Percentiles rank a stretch among this genome's conserved stretches.
Evolutionary conservation across 495 filamentous ascomycete genomes (phyloP).

Genomic region (Aspergillus conjunctus): DNA sequence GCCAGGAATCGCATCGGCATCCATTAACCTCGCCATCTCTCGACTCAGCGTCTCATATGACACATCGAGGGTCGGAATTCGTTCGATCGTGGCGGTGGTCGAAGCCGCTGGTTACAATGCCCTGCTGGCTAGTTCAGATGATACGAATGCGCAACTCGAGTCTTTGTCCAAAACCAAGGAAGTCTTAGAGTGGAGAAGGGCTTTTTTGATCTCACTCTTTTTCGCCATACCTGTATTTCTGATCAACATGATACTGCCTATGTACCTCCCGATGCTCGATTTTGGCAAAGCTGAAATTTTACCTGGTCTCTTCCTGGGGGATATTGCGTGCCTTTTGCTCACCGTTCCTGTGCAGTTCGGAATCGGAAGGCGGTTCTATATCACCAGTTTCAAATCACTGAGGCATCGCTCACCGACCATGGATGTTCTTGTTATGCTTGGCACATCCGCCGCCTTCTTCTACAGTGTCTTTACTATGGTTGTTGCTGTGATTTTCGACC

Average conservation of each 20-base stretch:
- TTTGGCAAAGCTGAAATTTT: slow-evolving; percentile 66
- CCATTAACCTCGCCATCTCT: slow-evolving; percentile 68
- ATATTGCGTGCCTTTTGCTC: slow-evolving; percentile 76
- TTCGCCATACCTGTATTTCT: slow-evolving; percentile 93
- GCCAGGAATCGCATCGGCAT: slow-evolving; percentile 71
- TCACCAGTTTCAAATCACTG: slow-evolving; percentile 86
- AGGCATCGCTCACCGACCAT: slow-evolving; percentile 91
- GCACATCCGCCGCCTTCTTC: slow-evolving; percentile 97
- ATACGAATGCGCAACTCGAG: slow-evolving; percentile 96
- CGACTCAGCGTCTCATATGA: slow-evolving; percentile 71
- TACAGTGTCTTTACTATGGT: slow-evolving; percentile 91
- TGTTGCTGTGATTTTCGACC: slow-evolving; percentile 67
- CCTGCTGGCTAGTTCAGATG: slow-evolving; percentile 83
- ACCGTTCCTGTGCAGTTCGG: slow-evolving; percentile 97
- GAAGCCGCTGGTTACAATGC: slow-evolving; percentile 85
- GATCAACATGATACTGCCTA: slow-evolving; percentile 88
- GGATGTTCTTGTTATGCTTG: slow-evolving; percentile 94
- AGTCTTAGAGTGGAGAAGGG: slow-evolving; percentile 85
- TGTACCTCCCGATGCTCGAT: slow-evolving; percentile 71
- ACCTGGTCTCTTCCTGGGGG: slow-evolving; percentile 83
- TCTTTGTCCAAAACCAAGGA: slow-evolving; percentile 95
- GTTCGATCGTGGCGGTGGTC: slow-evolving; percentile 77
- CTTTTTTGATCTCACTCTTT: slow-evolving; percentile 69
- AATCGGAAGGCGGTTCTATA: slow-evolving; percentile 89
- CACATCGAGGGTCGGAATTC: slow-evolving; percentile 71